Conservation (phyloP, 768 basidiomycete species). For the Hebeloma cylindrosporum region DNA sequence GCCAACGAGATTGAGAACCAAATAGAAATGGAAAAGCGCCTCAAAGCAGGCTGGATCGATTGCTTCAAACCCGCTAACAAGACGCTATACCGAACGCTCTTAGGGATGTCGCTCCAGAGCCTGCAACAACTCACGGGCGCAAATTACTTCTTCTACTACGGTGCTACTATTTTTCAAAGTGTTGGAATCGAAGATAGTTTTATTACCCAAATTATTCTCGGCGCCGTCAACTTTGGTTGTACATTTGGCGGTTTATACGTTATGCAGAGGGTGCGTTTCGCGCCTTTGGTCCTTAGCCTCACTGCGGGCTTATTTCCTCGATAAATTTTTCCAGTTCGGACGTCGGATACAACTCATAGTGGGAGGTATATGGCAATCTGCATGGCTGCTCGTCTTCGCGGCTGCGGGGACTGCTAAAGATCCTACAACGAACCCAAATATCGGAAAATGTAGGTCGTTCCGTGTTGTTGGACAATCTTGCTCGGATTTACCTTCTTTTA, state of each 20-base stretch:
- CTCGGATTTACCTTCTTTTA: conserved; percentile 16
- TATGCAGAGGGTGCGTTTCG: conserved; percentile 60
- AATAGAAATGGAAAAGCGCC: conserved; percentile 47
- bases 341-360: conserved; percentile 62
- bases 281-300: not conserved
- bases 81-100: conserved; percentile 61
- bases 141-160: conserved; percentile 70
- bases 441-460: conserved; percentile 50
- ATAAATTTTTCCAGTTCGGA: conserved; percentile 46
- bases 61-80: conserved; percentile 59
- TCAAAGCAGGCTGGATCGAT: conserved; percentile 61
- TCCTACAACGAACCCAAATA: conserved; percentile 43
- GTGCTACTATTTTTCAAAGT: conserved; percentile 63
- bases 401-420: conserved; percentile 66
- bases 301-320: not conserved
- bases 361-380: conserved; percentile 69
- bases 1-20: conserved; percentile 55
- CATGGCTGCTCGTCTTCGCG: conserved; percentile 73
- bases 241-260: conserved; percentile 74
- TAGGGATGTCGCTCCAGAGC: conserved; percentile 65
- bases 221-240: conserved; percentile 69
- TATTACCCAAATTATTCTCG: conserved; percentile 74
- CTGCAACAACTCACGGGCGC: conserved; percentile 74
- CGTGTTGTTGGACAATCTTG: not conserved
- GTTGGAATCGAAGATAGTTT: conserved; percentile 70